These are phyloP conservation scores for Pestalotiopsis sp. DNA, from an alignment of 2,329 filamentous ascomycete species.

Conservation along the genomic window DNA sequence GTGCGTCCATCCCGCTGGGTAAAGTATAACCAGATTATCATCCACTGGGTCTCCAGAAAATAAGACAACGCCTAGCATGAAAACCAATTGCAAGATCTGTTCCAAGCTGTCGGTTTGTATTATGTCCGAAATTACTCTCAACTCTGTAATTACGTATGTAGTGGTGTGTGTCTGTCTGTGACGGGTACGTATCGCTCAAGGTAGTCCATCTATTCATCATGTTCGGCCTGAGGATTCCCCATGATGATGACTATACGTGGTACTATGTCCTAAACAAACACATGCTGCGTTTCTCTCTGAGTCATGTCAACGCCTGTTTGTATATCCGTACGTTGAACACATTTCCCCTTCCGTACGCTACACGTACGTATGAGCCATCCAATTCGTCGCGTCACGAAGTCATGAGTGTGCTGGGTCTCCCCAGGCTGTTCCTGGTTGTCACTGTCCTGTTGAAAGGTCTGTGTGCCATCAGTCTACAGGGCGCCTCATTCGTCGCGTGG, in stretches of 20 bases:
- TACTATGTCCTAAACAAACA: not conserved
- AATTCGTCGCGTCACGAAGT: not conserved
- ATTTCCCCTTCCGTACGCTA: not conserved
- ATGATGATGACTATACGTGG: too few species aligned
- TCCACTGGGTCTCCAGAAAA: not conserved
- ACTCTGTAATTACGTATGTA: too few species aligned
- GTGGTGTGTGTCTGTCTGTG: too few species aligned
- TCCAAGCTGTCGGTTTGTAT: not conserved
- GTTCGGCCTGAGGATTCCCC: not conserved
- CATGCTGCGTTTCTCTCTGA: not conserved
- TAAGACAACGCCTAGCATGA: not conserved
- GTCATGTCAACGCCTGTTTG: not conserved
- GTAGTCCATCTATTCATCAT: not conserved
- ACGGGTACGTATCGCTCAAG: not conserved
- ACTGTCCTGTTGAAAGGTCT: slow-evolving; percentile 1
- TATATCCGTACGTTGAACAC: not conserved
- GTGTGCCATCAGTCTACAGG: not conserved
- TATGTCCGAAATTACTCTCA: too few species aligned
- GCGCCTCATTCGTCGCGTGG: not conserved
- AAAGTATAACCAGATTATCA: not conserved
- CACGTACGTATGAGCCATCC: not conserved
- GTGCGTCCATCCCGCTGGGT: not conserved
- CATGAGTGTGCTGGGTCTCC: not conserved
- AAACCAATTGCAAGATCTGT: not conserved
- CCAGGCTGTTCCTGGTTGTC: not conserved